phyloP scores from a whole-genome alignment of 768 basidiomycete species.

The Mycena olivaceomarginata region DNA sequence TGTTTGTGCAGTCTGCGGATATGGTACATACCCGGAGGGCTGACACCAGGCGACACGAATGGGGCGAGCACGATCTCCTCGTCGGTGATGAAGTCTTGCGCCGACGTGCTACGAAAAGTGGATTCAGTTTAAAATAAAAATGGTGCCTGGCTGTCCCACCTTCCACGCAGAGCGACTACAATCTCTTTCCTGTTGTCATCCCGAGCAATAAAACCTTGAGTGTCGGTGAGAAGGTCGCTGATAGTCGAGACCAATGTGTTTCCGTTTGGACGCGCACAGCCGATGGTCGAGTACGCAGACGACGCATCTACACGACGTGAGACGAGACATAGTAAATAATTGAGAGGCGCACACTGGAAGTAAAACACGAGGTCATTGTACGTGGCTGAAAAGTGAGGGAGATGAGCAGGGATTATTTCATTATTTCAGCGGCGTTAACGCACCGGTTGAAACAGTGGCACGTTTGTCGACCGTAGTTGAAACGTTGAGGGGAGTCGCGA shows the following conservation, averaged over 20 bases:
- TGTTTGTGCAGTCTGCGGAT: neutral
- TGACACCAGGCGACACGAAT: constrained; percentile 11
- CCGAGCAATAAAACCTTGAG: constrained; percentile 8
- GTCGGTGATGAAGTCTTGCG: constrained; percentile 3
- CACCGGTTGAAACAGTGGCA: constrained; percentile 13
- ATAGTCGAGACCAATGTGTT: constrained; percentile 3
- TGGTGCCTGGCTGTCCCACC: neutral
- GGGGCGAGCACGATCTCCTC: neutral
- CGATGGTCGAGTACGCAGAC: constrained; percentile 1
- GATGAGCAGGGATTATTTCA: neutral
- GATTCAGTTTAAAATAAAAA: neutral
- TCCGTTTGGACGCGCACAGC: constrained; percentile 14
- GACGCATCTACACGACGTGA: constrained; percentile 10
- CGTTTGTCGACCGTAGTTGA: constrained; percentile 14
- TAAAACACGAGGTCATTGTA: constrained; percentile 21
- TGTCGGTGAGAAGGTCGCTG: constrained; percentile 3
- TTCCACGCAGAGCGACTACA: constrained; percentile 12
- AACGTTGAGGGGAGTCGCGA: neutral
- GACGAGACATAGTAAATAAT: neutral
- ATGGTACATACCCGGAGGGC: neutral
- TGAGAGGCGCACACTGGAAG: constrained; percentile 6
- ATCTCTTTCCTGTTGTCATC: constrained; percentile 16
- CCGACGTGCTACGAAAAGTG: neutral
- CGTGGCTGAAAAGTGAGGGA: neutral
- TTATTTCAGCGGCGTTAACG: neutral